phyloP scores from a whole-genome alignment of 106 monocot genomes.

The Iris macrosiphon region DNA sequence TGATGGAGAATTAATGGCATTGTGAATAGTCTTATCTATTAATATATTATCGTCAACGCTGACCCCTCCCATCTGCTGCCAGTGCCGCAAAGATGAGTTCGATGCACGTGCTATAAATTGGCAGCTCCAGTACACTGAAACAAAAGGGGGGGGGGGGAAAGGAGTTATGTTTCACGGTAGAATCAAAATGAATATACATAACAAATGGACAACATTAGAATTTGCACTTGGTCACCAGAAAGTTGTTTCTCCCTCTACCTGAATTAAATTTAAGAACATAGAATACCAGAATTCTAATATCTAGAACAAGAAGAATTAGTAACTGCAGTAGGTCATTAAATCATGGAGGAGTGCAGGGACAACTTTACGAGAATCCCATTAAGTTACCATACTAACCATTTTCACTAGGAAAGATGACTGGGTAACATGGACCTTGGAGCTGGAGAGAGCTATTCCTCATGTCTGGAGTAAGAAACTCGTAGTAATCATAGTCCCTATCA shows the following conservation, averaged over 20 bases:
- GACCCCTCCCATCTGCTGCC: conserved; percentile 97
- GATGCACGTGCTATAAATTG: conserved; percentile 95
- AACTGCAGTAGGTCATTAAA: background rate
- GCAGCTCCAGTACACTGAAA: conserved; percentile 88
- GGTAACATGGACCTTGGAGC: conserved; percentile 97
- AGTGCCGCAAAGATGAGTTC: conserved; percentile 85
- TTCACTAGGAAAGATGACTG: conserved; percentile 90
- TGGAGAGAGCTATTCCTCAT: conserved; percentile 97
- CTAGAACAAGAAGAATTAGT: background rate
- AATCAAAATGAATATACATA: background rate
- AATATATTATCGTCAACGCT: conserved; percentile 77
- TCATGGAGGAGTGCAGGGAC: too few species aligned
- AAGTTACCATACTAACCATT: conserved; percentile 53
- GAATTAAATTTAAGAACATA: too few species aligned
- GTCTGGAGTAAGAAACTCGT: conserved; percentile 90
- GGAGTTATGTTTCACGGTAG: background rate
- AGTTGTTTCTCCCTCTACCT: background rate
- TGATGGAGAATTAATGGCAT: conserved; percentile 69
- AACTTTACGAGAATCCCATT: too few species aligned
- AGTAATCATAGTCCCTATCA: conserved; percentile 91
- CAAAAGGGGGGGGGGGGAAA: background rate
- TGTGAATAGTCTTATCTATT: conserved; percentile 88
- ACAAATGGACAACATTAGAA: too few species aligned
- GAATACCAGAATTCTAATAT: too few species aligned
- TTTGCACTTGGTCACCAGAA: too few species aligned